Evolutionary conservation across 192 early-diverging fungal species (phyloP), one percentile per base, ranked within the genome.

Genomic region (Entomortierella beljakovae): DNA sequence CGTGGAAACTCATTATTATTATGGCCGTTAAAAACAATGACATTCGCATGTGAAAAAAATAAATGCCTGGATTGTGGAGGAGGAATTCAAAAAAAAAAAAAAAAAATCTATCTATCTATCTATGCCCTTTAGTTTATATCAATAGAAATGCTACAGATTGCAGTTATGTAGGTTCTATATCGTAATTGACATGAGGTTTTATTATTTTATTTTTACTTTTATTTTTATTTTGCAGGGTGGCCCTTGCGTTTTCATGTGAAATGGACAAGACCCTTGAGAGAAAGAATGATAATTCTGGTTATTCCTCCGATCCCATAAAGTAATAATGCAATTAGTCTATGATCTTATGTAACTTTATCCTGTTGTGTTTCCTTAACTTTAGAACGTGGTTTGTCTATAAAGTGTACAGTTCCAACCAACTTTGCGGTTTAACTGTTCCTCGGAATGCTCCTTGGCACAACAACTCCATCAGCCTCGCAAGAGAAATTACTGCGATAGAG

Each of bases 161-260:
- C 40, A 31, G 22, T 33, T 62, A 62, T 26, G 34, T 29, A 50
- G 48, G 60, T 62, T 48, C 48, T 25, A 3, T 16, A 1, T 6
- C 0, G 33, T 25, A 16, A n/a, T 61, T 61, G 60, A 49, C 62
- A 64, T 28, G 50, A 37, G 62, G n/a, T 9, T 2, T 35, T 6
- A 62, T 15, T 7, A 2, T 40, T 40, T 40, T 13, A 40, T 40
- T 40, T 40, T 40, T 40, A 9, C 13, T 46, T n/a, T n/a, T n/a
- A n/a, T n/a, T n/a, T n/a, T n/a, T n/a, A n/a, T n/a, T n/a, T n/a
- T n/a, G n/a, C 35, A 13, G 3, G 13, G 67, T 69, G 67, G 67
- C 61, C 60, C 70, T 28, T 62, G 60, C 61, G 46, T 18, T 71
- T 61, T 34, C 70, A 71, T 71, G 70, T 71, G 70, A 71, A 71